Base-by-base conservation (phyloP, 495 filamentous ascomycete genomes). In the Xylaria curta region DNA sequence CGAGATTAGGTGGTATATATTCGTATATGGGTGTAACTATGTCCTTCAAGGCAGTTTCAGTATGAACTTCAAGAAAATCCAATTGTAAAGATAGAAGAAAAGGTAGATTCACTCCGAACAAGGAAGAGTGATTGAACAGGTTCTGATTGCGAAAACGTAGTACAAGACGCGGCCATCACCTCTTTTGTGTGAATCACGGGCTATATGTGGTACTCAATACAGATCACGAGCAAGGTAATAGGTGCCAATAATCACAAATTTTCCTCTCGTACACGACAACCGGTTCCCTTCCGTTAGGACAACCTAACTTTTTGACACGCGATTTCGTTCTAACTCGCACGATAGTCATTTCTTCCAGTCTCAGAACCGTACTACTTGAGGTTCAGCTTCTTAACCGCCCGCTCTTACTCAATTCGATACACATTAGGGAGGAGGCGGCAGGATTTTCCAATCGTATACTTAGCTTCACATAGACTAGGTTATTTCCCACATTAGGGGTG, bases 181-280 rank as follows among this genome's bases (percentile, higher is more conserved):
- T 66, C 64, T 66, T 38, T 38, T 1, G n/a, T 40, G 46, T 10
- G 64, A 24, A 65, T 33, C 47, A 40, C 64, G 6, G 28, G n/a
- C 15, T 49, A 8, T 24, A 19, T 53, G 46, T 24, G 38, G 28
- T 54, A 38, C 28, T 21, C 47, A 3, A 3, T 54, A 9, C 19
- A 21, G 33, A 28, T 60, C 31, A 38, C 31, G 31, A 21, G 58
- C 31, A 12, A 21, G 36, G 54, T n/a, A 33, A 6, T 60, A 60
- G 53, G 33, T 13, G 6, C 58, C 26, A 60, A 19, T 38, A 0
- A 10, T 38, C 17, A 10, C 5, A 36, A 6, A 60, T 1, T 60
- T 60, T 31, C 58, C 58, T 60, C 58, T 12, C 10, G 24, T 60
- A 38, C 33, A 44, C 38, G 2, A 44, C 38, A 63, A 3, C 24